Evolutionary conservation across 176 grass and related monocot genomes (phyloP), one percentile per base, ranked within the genome.

Genomic region (Cocos nucifera): DNA sequence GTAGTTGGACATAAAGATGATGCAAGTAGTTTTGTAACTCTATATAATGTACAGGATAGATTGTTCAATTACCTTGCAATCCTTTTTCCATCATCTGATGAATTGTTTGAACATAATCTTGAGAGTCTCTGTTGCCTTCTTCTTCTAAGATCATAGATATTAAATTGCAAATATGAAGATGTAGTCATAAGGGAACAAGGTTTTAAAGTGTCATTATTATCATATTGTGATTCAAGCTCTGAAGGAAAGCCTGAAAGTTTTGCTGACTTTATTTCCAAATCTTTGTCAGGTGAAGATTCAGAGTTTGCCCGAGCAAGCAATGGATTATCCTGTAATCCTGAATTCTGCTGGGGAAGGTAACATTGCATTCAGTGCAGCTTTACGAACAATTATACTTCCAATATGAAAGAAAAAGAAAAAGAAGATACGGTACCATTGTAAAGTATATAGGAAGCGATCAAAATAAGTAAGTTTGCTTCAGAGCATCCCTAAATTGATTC

Each of bases 81-180:
- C 54, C 55, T 78, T 67, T 72, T 76, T 50, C 64, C 56, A 50
- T 58, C 62, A 77, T 32, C 77, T 50, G 28, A 69, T 49, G 21
- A 18, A 61, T 79, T 74, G 23, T 67, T 75, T 70, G 70, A 51
- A 80, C 63, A 69, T 24, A 78, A 75, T 56, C 74, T 52, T 32
- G 72, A 75, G 54, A 79, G 73, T 24, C 78, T 65, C 49, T 75
- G 71, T 15, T 80, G 74, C 78, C 69, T 85, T 75, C 87, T 91
- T 79, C 78, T 91, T 73, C 67, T 87, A 78, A 97, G 72, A 27
- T 82, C 76, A 28, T 75, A 56, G 74, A 97, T 50, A 14, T 64
- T 82, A 80, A 97, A 97, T 73, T 81, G 79, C 48, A 57, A 62
- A 56, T 53, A 59, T n/a, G 84, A 76, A 77, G 73, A 88, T 66